These are phyloP conservation scores for Peronospora belbahrii DNA, from an alignment of 352 stramenopile genomes.

Conservation along the genomic window DNA sequence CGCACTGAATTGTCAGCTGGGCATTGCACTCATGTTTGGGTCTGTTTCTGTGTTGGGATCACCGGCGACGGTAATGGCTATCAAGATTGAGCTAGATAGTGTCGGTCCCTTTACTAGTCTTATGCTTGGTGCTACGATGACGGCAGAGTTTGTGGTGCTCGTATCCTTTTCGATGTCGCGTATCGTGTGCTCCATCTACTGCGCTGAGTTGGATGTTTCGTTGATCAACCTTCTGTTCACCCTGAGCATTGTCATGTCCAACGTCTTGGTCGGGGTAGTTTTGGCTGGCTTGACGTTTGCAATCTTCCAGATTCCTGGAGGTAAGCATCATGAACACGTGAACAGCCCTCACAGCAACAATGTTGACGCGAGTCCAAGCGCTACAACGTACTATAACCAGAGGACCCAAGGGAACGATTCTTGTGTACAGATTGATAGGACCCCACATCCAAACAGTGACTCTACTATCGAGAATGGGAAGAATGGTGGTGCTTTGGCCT, in stretches of 20 bases:
- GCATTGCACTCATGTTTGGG: slow-evolving; percentile 58
- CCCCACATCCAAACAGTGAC: neutral
- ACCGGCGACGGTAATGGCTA: slow-evolving; percentile 58
- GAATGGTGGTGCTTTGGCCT: neutral
- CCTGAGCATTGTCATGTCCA: slow-evolving; percentile 41
- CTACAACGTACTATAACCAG: neutral
- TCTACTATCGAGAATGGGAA: neutral
- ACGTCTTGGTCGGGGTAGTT: slow-evolving; percentile 38
- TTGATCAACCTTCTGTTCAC: slow-evolving; percentile 50
- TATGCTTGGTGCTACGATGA: slow-evolving; percentile 70
- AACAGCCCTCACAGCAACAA: neutral
- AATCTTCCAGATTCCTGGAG: slow-evolving; percentile 53
- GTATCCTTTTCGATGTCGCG: slow-evolving; percentile 57
- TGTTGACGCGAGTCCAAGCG: neutral
- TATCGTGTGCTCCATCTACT: slow-evolving; percentile 58
- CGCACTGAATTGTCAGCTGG: slow-evolving; percentile 35
- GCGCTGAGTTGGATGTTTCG: slow-evolving; percentile 46
- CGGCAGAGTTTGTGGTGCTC: slow-evolving; percentile 60
- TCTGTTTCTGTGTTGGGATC: slow-evolving; percentile 56
- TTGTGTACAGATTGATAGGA: neutral
- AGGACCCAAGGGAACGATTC: neutral
- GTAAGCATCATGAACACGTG: slow-evolving; percentile 3
- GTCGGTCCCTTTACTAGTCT: slow-evolving; percentile 63
- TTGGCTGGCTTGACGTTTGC: slow-evolving; percentile 38
- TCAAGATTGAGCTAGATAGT: slow-evolving; percentile 69